Base-by-base conservation (phyloP, 345 rosid genomes). In the Populus alba region DNA sequence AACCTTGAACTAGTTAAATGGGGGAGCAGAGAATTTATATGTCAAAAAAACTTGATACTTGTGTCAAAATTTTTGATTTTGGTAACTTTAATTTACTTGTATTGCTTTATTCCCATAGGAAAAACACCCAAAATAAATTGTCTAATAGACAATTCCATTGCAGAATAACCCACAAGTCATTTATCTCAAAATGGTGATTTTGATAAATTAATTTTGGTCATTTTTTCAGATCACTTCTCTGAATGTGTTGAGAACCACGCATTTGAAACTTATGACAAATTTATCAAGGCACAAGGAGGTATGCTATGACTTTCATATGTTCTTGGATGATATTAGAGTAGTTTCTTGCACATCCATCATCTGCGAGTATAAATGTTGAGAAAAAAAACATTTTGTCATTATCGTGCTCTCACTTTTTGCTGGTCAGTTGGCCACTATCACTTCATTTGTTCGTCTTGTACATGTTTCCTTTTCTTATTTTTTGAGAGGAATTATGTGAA, bases 231-330 rank as follows among this genome's bases (percentile, higher is more conserved):
- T 86, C 98, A 96, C 85, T 89, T 96, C 79, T 92, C 97, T 17
- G 98, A 96, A 87, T 94, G 98, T 22, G 98, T 96, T 23, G 99
- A 96, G 85, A 84, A 85, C 81, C 99, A 94, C 79, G 98, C 99
- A 12, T 96, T 37, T 87, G 92, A 87, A 83, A 96, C 99, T 81
- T 96, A 94, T 71, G 99, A 96, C 88, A 96, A 96, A 85, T 96
- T 92, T 87, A 85, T 96, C 88, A 96, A 89, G 85, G 84, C 89
- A 71, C 78, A 72, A 80, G 97, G 95, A 91, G 99, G 99, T 94
- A 85, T 47, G 83, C 68, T 74, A 68, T 71, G 37, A 70, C 67
- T 78, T 51, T 62, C 71, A 15, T 9, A 18, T 75, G 49, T 59
- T 77, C 38, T 12, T 77, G 16, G 45, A 8, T 31, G 67, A 18